Evolutionary conservation across 257 asterid genomes (phyloP), one percentile per base, ranked within the genome.

Genomic region (Verbascum thapsus): DNA sequence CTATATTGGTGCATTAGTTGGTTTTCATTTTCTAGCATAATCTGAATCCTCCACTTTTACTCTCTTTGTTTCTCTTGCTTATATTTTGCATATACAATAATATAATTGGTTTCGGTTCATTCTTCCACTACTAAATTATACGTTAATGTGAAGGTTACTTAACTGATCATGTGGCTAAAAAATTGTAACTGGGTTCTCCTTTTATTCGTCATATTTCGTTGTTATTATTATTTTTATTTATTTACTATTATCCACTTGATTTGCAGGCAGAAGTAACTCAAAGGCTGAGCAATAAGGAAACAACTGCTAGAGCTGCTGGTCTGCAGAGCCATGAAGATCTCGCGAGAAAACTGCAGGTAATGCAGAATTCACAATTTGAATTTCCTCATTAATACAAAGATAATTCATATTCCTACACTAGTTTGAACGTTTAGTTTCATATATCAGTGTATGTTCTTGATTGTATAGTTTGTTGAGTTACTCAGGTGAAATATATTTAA

Each of bases 261-360:
- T 54, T 63, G 68, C 81, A 89, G 97, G 94, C 97, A 42, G 95
- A 82, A 79, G 91, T 76, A 47, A 89, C 95, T 53, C 97, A 89
- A 41, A 80, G 95, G 72, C 81, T 84, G 50, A 78, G 79, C 81
- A 82, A 82, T 70, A 79, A 77, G 58, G 81, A 71, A 49, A 73
- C 75, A 8, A 74, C 87, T 37, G 71, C 71, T 48, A 72, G 71
- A 75, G 66, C 61, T 68, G 58, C 69, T 66, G 89, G 86, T 62
- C 55, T 78, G 67, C 89, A 77, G 70, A 86, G 88, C 76, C 97
- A 86, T 61, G 94, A 81, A 63, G 94, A 86, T 72, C 95, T 86
- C 73, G 97, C 94, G 18, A 86, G 82, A 80, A 86, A 77, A 70
- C 90, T 86, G 61, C 85, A 81, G 90, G 96, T 86, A 64, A 64